A percentile compares a stretch with the other conserved stretches of the same genome.
Conservation (phyloP, 2,329 filamentous ascomycete species). For the Ceratocystis lukuohia region DNA sequence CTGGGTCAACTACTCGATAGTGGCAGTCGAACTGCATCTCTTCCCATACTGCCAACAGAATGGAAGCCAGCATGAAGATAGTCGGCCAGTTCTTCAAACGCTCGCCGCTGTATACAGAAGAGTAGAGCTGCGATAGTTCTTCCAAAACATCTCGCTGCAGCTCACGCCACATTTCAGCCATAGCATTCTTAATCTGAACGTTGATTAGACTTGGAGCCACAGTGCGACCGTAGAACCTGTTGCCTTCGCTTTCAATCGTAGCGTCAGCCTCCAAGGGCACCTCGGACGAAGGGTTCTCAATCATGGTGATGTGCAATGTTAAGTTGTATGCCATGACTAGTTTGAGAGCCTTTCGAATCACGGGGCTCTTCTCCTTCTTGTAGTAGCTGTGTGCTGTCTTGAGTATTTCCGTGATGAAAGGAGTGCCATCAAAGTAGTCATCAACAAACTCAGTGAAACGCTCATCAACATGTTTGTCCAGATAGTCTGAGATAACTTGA, state of each 20-base stretch:
- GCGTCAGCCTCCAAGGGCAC: conserved; percentile 51
- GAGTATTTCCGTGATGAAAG: conserved; percentile 87
- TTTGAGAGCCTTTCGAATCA: conserved; percentile 91
- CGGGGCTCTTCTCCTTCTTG: conserved; percentile 70
- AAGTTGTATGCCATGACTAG: conserved; percentile 92
- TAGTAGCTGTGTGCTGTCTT: conserved; percentile 94
- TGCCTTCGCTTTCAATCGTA: conserved; percentile 72
- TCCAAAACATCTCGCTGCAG: conserved; percentile 91
- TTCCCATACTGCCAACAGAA: conserved; percentile 90
- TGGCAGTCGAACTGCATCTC: conserved; percentile 98
- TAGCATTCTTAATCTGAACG: conserved; percentile 95
- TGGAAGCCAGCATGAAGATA: conserved; percentile 92
- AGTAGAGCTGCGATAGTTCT: conserved; percentile 83
- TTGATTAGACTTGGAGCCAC: conserved; percentile 98
- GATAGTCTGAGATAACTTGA: conserved; percentile 72
- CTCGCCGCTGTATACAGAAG: conserved; percentile 94
- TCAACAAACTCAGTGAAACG: conserved; percentile 90
- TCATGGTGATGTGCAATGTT: conserved; percentile 85
- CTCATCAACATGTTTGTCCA: conserved; percentile 86
- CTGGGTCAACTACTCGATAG: conserved; percentile 77
- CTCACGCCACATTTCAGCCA: conserved; percentile 97
- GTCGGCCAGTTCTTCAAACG: conserved; percentile 98
- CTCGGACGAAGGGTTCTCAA: conserved; percentile 77
- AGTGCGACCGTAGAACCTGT: conserved; percentile 78
- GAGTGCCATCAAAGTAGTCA: conserved; percentile 90